A percentile compares a stretch with the other conserved stretches of the same genome.
These are phyloP conservation scores for Botrytis hyacinthi DNA, from an alignment of 2,329 filamentous ascomycete genomes.

Conservation along the genomic window DNA sequence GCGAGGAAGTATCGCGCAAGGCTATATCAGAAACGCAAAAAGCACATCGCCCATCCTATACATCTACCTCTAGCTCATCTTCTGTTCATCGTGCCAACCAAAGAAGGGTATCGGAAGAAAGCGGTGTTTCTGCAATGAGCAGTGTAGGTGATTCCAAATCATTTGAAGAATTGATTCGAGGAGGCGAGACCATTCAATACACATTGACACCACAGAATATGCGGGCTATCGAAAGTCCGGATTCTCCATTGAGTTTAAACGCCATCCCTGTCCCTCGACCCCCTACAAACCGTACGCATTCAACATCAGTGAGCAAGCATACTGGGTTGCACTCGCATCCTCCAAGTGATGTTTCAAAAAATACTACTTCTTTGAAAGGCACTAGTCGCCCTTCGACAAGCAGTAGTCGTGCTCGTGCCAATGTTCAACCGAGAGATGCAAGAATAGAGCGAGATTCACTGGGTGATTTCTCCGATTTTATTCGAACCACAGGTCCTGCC, in stretches of 20 bases:
- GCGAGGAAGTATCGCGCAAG: slow-evolving; percentile 25
- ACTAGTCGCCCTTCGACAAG: slow-evolving; percentile 23
- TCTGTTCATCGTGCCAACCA: slow-evolving; percentile 49
- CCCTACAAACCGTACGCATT: slow-evolving; percentile 31
- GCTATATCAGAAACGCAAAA: slow-evolving; percentile 23
- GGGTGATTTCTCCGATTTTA: slow-evolving; percentile 84
- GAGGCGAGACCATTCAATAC: slow-evolving; percentile 78
- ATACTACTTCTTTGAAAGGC: not conserved
- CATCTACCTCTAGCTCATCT: slow-evolving; percentile 53
- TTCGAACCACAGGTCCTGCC: slow-evolving; percentile 60
- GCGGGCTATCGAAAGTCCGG: slow-evolving; percentile 69
- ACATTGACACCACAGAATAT: slow-evolving; percentile 78
- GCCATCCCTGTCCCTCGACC: slow-evolving; percentile 27
- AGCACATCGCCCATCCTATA: slow-evolving; percentile 38
- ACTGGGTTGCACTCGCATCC: slow-evolving; percentile 31
- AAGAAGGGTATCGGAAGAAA: slow-evolving; percentile 59
- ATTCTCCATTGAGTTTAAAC: slow-evolving; percentile 28
- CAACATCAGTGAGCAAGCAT: slow-evolving; percentile 32
- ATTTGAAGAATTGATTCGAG: slow-evolving; percentile 78
- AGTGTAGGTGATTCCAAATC: slow-evolving; percentile 62
- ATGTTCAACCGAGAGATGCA: slow-evolving; percentile 63
- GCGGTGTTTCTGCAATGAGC: slow-evolving; percentile 35
- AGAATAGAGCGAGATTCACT: slow-evolving; percentile 68
- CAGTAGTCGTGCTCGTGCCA: slow-evolving; percentile 30
- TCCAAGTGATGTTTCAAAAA: slow-evolving; percentile 18